These are phyloP conservation scores for Cercospora zeina DNA, from an alignment of 2,329 filamentous ascomycete genomes.

Conservation along the genomic window DNA sequence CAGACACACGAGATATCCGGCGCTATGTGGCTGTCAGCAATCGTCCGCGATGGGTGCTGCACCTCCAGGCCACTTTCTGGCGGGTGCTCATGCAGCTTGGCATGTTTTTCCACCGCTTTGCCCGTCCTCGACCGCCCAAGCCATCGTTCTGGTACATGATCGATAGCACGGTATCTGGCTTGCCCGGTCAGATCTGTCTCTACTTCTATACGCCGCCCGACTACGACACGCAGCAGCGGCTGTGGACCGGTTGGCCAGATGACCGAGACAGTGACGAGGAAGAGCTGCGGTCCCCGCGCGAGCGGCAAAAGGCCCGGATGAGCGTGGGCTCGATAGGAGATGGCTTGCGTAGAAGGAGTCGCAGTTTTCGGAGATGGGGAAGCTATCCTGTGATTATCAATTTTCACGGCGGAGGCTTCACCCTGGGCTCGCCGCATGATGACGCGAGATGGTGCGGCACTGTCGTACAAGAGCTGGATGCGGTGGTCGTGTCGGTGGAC, in stretches of 20 bases:
- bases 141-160: slow-evolving; percentile 62
- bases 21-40: slow-evolving; percentile 29
- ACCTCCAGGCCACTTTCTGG: slow-evolving; percentile 65
- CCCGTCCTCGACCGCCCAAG: slow-evolving; percentile 60
- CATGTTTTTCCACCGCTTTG: slow-evolving; percentile 66
- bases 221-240: slow-evolving; percentile 47
- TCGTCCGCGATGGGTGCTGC: slow-evolving; percentile 60
- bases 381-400: slow-evolving; percentile 61
- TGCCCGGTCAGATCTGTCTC: slow-evolving; percentile 53
- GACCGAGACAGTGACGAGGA: slow-evolving; percentile 22
- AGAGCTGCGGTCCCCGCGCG: slow-evolving; percentile 23
- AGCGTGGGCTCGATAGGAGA: slow-evolving; percentile 33
- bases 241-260: slow-evolving; percentile 32
- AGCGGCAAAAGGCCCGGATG: slow-evolving; percentile 29
- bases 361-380: slow-evolving; percentile 44
- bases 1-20: slow-evolving; percentile 17
- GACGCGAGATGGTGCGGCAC: slow-evolving; percentile 61
- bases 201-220: slow-evolving; percentile 62
- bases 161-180: slow-evolving; percentile 50
- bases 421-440: slow-evolving; percentile 59
- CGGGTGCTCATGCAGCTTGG: slow-evolving; percentile 67
- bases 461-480: slow-evolving; percentile 57
- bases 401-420: slow-evolving; percentile 66
- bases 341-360: slow-evolving; percentile 29
- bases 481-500: slow-evolving; percentile 61